Percentiles rank a stretch among this genome's conserved stretches.
Conservation (phyloP, 192 early-diverging fungal genomes). For the Entomortierella chlamydospora region DNA sequence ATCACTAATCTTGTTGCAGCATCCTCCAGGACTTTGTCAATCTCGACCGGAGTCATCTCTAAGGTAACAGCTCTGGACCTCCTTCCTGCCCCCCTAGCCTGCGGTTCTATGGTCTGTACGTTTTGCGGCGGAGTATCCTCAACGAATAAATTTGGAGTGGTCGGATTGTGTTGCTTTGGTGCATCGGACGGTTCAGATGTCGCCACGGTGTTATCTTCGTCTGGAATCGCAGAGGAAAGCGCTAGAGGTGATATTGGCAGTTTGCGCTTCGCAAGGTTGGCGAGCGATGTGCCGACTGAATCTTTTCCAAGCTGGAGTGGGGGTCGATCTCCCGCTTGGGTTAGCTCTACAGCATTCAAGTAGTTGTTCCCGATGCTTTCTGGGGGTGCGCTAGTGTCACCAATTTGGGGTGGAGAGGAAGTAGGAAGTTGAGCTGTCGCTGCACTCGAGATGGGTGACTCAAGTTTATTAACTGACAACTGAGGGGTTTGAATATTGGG, state of each 20-base stretch:
- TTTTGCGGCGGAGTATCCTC: constrained; percentile 4
- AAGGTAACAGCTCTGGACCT: constrained; percentile 26
- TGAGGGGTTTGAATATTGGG: no score
- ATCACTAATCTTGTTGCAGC: constrained; percentile 25
- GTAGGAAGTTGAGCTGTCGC: no score
- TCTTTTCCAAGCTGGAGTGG: background rate
- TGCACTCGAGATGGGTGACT: no score
- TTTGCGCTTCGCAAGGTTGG: constrained; percentile 2
- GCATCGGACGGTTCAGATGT: background rate
- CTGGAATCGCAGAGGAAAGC: background rate
- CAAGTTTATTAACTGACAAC: background rate
- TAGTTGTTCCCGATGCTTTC: no score
- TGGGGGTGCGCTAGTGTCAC: no score
- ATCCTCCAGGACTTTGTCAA: constrained; percentile 31
- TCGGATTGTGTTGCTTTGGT: no score
- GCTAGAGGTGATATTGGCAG: constrained; percentile 46
- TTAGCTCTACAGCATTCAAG: no score
- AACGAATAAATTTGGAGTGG: no score
- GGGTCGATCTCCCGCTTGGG: no score
- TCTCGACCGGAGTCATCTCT: constrained; percentile 29
- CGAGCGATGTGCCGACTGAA: background rate
- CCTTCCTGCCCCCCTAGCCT: constrained; percentile 8
- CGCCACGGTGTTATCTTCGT: constrained; percentile 1
- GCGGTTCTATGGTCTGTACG: background rate
- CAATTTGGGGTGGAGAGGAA: no score